Evolutionary conservation across 768 basidiomycete species (phyloP), one percentile per base, ranked within the genome.

Genomic region (Leccinum aurantiacum): DNA sequence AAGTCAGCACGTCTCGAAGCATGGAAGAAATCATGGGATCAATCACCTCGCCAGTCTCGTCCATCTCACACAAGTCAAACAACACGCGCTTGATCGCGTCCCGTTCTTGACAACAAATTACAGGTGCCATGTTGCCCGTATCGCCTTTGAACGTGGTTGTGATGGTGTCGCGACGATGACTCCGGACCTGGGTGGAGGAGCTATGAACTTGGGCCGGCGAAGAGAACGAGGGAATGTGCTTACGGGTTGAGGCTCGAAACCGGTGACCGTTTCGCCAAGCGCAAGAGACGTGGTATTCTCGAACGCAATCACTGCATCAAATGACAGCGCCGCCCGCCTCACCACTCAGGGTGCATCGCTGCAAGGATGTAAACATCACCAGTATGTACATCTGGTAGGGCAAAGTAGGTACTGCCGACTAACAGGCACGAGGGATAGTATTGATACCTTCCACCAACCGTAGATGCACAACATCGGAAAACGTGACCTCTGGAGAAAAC

Each of bases 401-500:
- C 38, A 29, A 27, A 50, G 53, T 14, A 80, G 88, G 73, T 72
- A 93, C 92, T 50, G 85, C 77, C 57, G 81, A 77, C 92, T 92
- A 94, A 33, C 88, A 85, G 65, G 86, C 78, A 60, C 79, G 78
- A 41, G 87, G 78, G 38, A 98, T 83, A 2, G 83, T 83, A 64
- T 86, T 90, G 55, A 97, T 79, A 27, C 93, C 94, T 74, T 98
- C 96, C 8, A 91, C 90, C n/a, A 88, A 74, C 37, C 88, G 85
- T 49, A 98, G 77, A 14, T 82, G 82, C 9, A 78, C 70, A 0
- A 91, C 84, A 66, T 95, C 90, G 24, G 90, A 87, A 71, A 90
- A 96, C 6, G 77, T 81, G n/a, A 95, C 76, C 67, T 98, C 95
- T 4, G 89, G 88, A 33, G 87, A 84, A 75, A 93, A 98, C 1